phyloP scores from a whole-genome alignment of 2,329 filamentous ascomycete genomes.

The Fusarium sp. region DNA sequence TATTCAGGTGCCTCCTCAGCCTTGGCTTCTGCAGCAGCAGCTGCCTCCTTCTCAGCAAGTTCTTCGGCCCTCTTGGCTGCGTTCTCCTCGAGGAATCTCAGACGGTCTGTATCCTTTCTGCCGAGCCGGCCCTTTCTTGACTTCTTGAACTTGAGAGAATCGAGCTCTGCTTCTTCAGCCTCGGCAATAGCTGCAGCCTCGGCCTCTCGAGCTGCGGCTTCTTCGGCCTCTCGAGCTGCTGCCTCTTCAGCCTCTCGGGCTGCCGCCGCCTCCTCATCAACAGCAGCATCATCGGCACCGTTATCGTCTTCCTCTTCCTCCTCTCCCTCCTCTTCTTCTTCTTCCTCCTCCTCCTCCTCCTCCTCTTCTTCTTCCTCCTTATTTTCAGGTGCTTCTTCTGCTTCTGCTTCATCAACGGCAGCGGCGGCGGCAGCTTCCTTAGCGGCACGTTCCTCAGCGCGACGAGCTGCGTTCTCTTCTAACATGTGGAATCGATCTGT shows the following conservation, averaged over 20 bases:
- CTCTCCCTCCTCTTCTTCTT: not conserved
- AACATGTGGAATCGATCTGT: constrained; percentile 31
- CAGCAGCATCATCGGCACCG: not conserved
- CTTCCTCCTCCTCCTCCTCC: constrained; percentile 14
- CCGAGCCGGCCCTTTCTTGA: constrained; percentile 39
- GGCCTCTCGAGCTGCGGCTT: constrained; percentile 43
- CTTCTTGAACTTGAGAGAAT: constrained; percentile 37
- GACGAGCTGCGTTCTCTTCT: constrained; percentile 24
- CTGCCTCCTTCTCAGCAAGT: constrained; percentile 40
- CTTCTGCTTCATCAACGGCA: constrained; percentile 34
- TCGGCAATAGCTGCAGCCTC: constrained; percentile 32
- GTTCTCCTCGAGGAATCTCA: constrained; percentile 36
- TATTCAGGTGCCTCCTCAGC: constrained; percentile 6
- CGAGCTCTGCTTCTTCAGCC: constrained; percentile 33
- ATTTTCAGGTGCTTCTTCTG: not conserved
- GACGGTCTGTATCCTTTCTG: constrained; percentile 42
- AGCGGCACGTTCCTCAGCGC: constrained; percentile 42
- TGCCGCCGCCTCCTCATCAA: not conserved
- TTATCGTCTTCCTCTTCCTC: not conserved
- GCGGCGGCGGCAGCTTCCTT: constrained; percentile 11
- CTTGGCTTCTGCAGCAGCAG: constrained; percentile 19
- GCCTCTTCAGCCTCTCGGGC: constrained; percentile 23
- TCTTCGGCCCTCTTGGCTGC: constrained; percentile 30
- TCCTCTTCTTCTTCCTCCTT: constrained; percentile 1
- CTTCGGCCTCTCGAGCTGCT: constrained; percentile 13